Base-by-base conservation (phyloP, 257 asterid genomes). In the Nicotiana noctiflora region DNA sequence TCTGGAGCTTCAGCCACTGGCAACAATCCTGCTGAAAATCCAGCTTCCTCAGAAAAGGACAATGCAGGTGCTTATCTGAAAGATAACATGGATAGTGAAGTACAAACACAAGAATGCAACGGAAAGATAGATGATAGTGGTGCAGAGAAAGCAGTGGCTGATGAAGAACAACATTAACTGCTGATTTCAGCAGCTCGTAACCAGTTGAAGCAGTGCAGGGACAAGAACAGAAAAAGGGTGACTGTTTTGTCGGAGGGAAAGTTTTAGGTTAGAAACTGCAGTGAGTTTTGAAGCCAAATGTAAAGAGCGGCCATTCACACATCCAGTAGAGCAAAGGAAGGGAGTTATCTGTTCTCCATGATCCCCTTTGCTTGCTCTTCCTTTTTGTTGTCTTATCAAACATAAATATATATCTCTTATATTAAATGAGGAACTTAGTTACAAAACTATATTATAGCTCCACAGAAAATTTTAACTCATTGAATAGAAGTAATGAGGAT, bases 271-370 rank as follows among this genome's bases (percentile, higher is more conserved):
- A 90, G 84, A 81, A 84, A 81, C 64, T 81, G 88, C 81, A 75
- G 84, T 70, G 90, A 90, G 95, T 84, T 53, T 87, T 9, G 83
- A 84, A 68, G 87, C 75, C 75, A 89, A 84, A 89, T 90, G 95
- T 89, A 89, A 92, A 90, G 90, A 86, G 86, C 91, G 87, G 95
- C 84, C 14, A 81, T 49, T 75, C 72, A 31, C 60, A 82, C 66
- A 83, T 64, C 49, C 59, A 84, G 86, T 79, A 65, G 88, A 80
- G 76, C 65, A 44, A 76, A 64, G 85, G 81, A 81, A 64, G 40
- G 32, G 77, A 77, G 81, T 21, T 62, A 52, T 18, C 19, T 59
- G 17, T 60, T 55, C 81, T 53, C 80, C 80, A 79, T 70, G 65
- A 27, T 23, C 80, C 76, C 83, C 66, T 86, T 60, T 81, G 60